A percentile compares a stretch with the other conserved stretches of the same genome.
Evolutionary conservation across 768 basidiomycete genomes (phyloP).

Genomic region (Pulveroboletus sp.): DNA sequence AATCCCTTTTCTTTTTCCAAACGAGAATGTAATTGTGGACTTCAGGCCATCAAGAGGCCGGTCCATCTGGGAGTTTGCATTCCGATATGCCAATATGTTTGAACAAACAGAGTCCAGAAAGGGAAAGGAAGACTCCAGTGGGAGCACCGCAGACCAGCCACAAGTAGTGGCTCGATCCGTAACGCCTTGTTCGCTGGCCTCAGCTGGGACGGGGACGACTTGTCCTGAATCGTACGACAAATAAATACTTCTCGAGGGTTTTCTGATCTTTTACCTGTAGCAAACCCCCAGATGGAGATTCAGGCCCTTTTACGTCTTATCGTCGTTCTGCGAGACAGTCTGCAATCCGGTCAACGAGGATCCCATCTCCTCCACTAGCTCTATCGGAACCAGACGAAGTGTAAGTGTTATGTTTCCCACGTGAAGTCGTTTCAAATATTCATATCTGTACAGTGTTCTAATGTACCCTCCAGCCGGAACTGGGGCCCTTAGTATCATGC

Average conservation of each 20-base stretch:
- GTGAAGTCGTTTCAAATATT: slow-evolving; percentile 1
- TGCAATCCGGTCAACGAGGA: slow-evolving; percentile 16
- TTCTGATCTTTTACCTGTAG: slow-evolving; percentile 8
- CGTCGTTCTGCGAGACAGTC: slow-evolving; percentile 39
- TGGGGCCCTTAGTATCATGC: slow-evolving; percentile 80
- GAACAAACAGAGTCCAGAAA: slow-evolving; percentile 5
- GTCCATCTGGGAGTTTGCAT: slow-evolving; percentile 14
- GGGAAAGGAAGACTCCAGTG: background rate
- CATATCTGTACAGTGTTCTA: slow-evolving; percentile 50
- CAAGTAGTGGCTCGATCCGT: slow-evolving; percentile 8
- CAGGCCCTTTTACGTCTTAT: slow-evolving; percentile 1
- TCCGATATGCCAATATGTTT: slow-evolving; percentile 12
- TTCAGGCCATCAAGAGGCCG: slow-evolving; percentile 16
- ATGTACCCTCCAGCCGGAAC: slow-evolving; percentile 69
- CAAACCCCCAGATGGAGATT: slow-evolving; percentile 8
- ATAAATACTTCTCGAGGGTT: background rate
- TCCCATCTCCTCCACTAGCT: slow-evolving; percentile 21
- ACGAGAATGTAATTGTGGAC: background rate
- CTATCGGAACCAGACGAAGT: slow-evolving; percentile 59
- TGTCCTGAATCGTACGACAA: slow-evolving; percentile 16
- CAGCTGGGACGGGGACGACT: slow-evolving; percentile 10
- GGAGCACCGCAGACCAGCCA: background rate
- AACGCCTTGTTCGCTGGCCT: slow-evolving; percentile 18
- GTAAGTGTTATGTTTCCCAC: slow-evolving; percentile 35
- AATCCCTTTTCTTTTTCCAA: background rate